Percentiles rank a stretch among this genome's conserved stretches.
These are phyloP conservation scores for Diatrype stigma DNA, from an alignment of 2,329 filamentous ascomycete genomes.

Conservation along the genomic window DNA sequence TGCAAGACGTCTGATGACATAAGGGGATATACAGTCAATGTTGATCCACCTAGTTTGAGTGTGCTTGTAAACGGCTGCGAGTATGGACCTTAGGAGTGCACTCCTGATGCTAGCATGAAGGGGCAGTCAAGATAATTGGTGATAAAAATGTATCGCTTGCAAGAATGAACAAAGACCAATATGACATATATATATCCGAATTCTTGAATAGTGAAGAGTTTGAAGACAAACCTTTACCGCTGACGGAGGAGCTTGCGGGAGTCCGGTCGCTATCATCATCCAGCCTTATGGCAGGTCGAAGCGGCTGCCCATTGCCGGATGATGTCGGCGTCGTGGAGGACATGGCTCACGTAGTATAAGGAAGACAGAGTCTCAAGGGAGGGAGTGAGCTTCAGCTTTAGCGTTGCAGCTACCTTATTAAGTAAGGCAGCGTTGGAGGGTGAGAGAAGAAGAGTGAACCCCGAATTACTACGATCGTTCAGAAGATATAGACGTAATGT, in stretches of 20 bases:
- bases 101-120: too few species aligned
- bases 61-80: neutral
- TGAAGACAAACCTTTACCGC: conserved; percentile 23
- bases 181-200: too few species aligned
- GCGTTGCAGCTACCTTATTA: neutral
- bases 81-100: neutral
- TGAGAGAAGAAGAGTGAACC: neutral
- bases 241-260: conserved; percentile 14
- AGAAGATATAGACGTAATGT: neutral
- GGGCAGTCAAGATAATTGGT: neutral
- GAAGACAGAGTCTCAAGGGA: conserved; percentile 2
- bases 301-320: conserved; percentile 19
- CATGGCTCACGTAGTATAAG: conserved; percentile 12
- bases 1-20: neutral
- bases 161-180: too few species aligned
- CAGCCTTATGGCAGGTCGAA: conserved; percentile 27
- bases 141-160: too few species aligned
- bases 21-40: neutral
- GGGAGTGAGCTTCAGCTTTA: neutral
- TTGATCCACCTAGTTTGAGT: neutral
- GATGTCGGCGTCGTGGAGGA: conserved; percentile 20
- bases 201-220: too few species aligned
- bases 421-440: neutral
- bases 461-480: neutral
- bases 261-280: conserved; percentile 26